Percentiles rank a stretch among this genome's conserved stretches.
Evolutionary conservation across 164 flowering plant genomes (phyloP).

Genomic region (Warburgia ugandensis): DNA sequence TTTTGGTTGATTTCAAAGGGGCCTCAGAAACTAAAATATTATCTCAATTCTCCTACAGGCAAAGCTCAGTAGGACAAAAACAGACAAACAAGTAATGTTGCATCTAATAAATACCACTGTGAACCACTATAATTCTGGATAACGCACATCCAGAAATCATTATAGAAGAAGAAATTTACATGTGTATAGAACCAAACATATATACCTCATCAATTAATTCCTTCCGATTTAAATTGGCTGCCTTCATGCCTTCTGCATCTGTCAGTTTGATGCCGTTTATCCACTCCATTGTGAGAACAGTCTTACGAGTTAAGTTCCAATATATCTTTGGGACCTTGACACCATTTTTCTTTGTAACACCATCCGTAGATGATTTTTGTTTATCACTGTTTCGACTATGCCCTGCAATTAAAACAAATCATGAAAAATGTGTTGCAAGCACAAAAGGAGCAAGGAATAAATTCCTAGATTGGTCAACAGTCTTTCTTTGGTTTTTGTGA

Average conservation of each 20-base stretch:
- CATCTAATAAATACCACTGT: background rate
- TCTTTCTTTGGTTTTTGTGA: too few relatives aligned
- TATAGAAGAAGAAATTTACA: background rate
- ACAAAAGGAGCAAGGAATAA: background rate
- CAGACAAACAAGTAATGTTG: too few relatives aligned
- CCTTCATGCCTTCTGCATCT: conserved; percentile 49
- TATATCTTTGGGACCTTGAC: conserved; percentile 86
- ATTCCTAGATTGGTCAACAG: background rate
- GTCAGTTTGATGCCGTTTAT: conserved; percentile 93
- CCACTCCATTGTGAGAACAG: conserved; percentile 99
- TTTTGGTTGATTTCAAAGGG: too few relatives aligned
- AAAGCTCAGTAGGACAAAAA: background rate
- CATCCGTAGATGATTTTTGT: conserved; percentile 13
- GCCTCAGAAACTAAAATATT: too few relatives aligned
- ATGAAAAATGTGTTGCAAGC: background rate
- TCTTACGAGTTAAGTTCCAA: conserved; percentile 76
- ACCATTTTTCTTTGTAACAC: conserved; percentile 17
- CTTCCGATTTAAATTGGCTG: conserved; percentile 55
- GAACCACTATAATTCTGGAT: background rate
- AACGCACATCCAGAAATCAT: background rate
- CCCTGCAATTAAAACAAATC: conserved; percentile 23
- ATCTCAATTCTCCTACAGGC: too few relatives aligned
- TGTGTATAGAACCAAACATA: too few relatives aligned
- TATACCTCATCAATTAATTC: conserved; percentile 77
- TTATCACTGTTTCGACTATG: conserved; percentile 19